These are phyloP conservation scores for Trichoderma semiorbis DNA, from an alignment of 2,329 filamentous ascomycete species.

Conservation along the genomic window DNA sequence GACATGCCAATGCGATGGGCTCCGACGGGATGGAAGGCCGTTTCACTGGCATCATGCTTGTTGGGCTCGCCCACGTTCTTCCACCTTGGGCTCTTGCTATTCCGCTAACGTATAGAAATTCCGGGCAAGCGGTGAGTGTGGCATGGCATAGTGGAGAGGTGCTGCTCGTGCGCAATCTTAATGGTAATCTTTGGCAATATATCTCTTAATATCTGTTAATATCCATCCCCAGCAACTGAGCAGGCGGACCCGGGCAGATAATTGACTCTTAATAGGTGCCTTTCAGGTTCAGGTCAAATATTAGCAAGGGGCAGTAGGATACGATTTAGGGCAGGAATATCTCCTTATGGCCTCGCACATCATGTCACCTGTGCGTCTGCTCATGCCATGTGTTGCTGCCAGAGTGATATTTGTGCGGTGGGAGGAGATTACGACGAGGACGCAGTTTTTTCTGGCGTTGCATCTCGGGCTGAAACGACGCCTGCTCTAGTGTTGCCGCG, in stretches of 20 bases:
- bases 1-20: background rate
- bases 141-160: background rate
- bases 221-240: slow-evolving; percentile 3
- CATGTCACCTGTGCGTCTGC: background rate
- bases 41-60: background rate
- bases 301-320: background rate
- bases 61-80: background rate
- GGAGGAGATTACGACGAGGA: background rate
- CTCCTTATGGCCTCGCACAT: background rate
- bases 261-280: background rate
- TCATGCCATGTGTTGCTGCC: background rate
- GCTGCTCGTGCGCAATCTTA: slow-evolving; percentile 3
- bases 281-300: slow-evolving; percentile 14
- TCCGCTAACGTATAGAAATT: background rate
- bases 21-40: background rate
- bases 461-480: background rate
- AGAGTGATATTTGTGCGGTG: background rate
- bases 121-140: background rate
- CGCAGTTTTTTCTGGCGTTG: background rate
- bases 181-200: slow-evolving; percentile 8
- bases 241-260: slow-evolving; percentile 3
- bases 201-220: slow-evolving; percentile 14
- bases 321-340: background rate
- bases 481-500: background rate
- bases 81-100: background rate